phyloP scores from a whole-genome alignment of 202 grass and related monocot genomes.

The Brachypodium distachyon region DNA sequence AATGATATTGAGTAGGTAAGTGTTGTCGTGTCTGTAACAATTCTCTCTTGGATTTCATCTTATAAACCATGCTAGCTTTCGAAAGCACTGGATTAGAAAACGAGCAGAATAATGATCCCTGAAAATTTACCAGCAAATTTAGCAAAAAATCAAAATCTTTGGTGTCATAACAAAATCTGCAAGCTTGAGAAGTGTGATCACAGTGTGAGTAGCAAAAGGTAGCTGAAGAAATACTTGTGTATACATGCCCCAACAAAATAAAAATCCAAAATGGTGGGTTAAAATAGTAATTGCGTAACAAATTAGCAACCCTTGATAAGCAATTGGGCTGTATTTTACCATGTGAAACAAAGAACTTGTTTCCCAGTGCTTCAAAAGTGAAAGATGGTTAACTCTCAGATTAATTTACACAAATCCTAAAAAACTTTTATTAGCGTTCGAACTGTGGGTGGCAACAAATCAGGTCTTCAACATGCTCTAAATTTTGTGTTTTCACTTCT shows the following conservation, averaged over 20 bases:
- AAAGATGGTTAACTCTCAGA: not conserved
- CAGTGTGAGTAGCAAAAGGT: not conserved
- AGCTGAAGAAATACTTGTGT: not conserved
- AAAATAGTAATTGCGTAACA: not conserved
- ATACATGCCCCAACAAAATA: not conserved
- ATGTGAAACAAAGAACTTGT: not conserved
- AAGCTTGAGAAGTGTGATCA: not conserved
- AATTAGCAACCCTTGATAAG: not conserved
- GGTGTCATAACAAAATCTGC: not conserved
- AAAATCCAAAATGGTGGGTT: not conserved
- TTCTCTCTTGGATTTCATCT: slow-evolving; percentile 41
- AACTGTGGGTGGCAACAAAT: not conserved
- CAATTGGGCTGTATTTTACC: not conserved
- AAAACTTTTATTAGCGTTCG: not conserved
- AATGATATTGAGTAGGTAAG: slow-evolving; percentile 34
- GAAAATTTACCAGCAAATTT: slow-evolving; percentile 5
- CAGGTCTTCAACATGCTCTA: not conserved
- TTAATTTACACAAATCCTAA: not conserved
- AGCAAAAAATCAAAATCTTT: not conserved
- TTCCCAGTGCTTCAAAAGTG: not conserved
- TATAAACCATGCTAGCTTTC: slow-evolving; percentile 37
- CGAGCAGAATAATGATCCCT: slow-evolving; percentile 37
- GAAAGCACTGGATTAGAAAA: slow-evolving; percentile 29
- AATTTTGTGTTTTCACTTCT: not conserved
- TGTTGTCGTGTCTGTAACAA: slow-evolving; percentile 23